Conservation (phyloP, 2,329 filamentous ascomycete genomes). For the Nigrospora oryzae region DNA sequence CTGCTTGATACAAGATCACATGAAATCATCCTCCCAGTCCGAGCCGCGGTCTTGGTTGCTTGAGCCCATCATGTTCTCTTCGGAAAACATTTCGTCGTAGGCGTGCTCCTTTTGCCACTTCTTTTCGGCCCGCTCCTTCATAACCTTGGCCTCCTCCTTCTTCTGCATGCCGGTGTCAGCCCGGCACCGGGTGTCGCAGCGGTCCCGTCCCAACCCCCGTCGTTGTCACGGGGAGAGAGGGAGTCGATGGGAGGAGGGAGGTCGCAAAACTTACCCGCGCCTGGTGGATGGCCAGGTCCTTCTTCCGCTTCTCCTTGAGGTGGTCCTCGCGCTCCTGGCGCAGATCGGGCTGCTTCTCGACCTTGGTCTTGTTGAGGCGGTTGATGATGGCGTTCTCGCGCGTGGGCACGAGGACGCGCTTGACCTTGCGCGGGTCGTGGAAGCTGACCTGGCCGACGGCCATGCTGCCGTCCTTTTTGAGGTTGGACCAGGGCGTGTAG, state of each 20-base stretch:
- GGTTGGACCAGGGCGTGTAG: constrained; percentile 95
- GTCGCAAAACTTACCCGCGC: constrained; percentile 45
- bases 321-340: constrained; percentile 73
- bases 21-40: constrained; percentile 86
- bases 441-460: constrained; percentile 91
- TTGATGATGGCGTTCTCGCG: constrained; percentile 91
- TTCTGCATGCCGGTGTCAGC: constrained; percentile 36
- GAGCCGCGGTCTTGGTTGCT: constrained; percentile 81
- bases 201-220: neutral
- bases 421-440: constrained; percentile 80
- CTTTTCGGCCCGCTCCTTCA: constrained; percentile 76
- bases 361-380: constrained; percentile 93
- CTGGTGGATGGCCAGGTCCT: constrained; percentile 55
- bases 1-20: constrained; percentile 40
- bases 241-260: neutral
- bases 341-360: constrained; percentile 81
- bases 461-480: constrained; percentile 95
- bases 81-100: constrained; percentile 85
- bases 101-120: constrained; percentile 97
- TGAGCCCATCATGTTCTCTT: constrained; percentile 66
- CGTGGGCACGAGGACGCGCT: constrained; percentile 68
- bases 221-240: neutral
- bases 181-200: too few species aligned
- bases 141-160: constrained; percentile 66
- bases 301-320: constrained; percentile 61